Conservation (phyloP, 2,329 filamentous ascomycete species). For the Colletotrichum limetticola region DNA sequence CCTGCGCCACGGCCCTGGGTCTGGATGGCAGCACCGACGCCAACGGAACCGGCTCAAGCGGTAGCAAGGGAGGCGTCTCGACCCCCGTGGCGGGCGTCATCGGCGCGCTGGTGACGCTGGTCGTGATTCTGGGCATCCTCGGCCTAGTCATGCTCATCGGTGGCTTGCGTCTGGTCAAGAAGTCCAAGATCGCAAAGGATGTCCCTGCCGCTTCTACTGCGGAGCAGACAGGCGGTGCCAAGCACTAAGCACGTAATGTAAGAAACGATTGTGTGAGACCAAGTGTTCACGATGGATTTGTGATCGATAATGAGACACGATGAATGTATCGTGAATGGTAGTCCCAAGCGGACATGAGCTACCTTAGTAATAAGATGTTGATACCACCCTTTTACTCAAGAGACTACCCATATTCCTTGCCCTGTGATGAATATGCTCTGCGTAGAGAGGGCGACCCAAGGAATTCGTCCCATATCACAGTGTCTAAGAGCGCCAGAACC, state of each 20-base stretch:
- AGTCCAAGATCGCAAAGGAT: conserved; percentile 48
- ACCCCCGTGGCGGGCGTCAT: conserved; percentile 84
- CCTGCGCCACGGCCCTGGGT: conserved; percentile 60
- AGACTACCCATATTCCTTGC: background rate
- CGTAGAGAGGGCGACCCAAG: background rate
- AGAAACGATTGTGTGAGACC: too few species aligned
- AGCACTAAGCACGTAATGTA: background rate
- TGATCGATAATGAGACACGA: conserved; percentile 7
- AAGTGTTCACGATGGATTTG: background rate
- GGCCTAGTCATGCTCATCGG: conserved; percentile 54
- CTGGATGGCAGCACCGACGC: conserved; percentile 40
- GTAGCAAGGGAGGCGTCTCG: conserved; percentile 64
- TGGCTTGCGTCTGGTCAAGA: conserved; percentile 60
- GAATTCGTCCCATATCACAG: background rate
- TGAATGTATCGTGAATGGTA: background rate
- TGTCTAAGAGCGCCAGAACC: background rate
- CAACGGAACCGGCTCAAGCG: conserved; percentile 39
- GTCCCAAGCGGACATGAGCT: background rate
- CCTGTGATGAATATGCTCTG: background rate
- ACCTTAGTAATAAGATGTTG: background rate
- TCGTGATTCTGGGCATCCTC: conserved; percentile 59
- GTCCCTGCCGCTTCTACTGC: background rate
- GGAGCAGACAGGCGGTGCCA: conserved; percentile 7
- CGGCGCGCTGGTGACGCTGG: conserved; percentile 73
- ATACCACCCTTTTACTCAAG: background rate